A percentile compares a stretch with the other conserved stretches of the same genome.
phyloP scores from a whole-genome alignment of 129 eudicot species.

The Logfia minima region DNA sequence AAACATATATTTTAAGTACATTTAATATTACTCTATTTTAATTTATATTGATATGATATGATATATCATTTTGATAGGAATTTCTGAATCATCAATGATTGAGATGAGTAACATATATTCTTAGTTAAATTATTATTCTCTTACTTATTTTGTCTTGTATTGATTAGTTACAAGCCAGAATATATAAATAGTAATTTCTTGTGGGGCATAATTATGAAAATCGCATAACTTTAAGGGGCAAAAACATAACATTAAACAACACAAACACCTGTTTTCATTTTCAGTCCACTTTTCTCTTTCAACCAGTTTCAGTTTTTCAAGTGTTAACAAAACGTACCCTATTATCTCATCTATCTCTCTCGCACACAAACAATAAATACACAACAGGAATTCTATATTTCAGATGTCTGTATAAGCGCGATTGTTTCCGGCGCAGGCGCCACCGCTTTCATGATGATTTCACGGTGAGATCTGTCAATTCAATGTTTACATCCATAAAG shows the following conservation, averaged over 20 bases:
- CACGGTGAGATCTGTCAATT: conserved; percentile 29
- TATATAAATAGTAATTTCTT: neutral
- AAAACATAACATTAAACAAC: neutral
- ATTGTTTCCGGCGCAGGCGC: neutral
- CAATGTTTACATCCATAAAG: conserved; percentile 8
- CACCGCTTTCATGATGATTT: conserved; percentile 8
- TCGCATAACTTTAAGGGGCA: neutral
- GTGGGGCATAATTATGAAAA: neutral
- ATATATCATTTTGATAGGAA: no score
- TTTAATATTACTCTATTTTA: no score
- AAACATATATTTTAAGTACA: no score
- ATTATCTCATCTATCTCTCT: conserved; percentile 24
- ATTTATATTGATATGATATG: no score
- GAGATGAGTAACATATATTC: neutral
- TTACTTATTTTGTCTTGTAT: neutral
- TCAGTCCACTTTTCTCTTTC: conserved; percentile 25
- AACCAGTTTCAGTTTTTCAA: conserved; percentile 30
- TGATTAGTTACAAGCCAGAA: neutral
- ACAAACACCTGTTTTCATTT: conserved; percentile 15
- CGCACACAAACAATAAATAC: neutral
- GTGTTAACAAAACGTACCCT: conserved; percentile 18
- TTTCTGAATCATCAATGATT: no score
- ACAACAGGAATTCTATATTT: neutral
- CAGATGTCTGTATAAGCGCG: conserved; percentile 20
- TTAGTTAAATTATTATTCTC: neutral